Evolutionary conservation across 2,329 filamentous ascomycete genomes (phyloP), one percentile per base, ranked within the genome.

Genomic region (Tolypocladium inflatum): DNA sequence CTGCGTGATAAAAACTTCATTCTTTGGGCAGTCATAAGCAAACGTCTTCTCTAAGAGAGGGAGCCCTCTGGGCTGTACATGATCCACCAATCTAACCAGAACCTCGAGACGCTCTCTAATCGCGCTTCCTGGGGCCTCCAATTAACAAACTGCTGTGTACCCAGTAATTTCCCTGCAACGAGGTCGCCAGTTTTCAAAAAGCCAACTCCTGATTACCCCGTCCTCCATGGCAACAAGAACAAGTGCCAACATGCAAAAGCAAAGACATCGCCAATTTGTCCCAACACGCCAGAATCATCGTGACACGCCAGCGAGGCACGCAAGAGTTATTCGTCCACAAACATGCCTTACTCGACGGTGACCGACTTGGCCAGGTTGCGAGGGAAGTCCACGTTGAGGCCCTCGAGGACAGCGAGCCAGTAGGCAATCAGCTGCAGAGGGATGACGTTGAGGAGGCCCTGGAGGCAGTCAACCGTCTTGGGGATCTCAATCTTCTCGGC

Each of bases 341-440:
- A n/a, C 23, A 45, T 38, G 57, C 71, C 55, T 81, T 93, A 99
- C 85, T 99, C 94, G 66, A 99, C 94, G 63, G 94, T 99, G 64
- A 99, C 94, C 63, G 91, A 96, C 86, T 99, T 99, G 74, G 94
- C 94, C 78, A 99, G 79, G 81, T 99, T 99, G 70, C 94, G 89
- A 59, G 94, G 94, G 85, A 97, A 97, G 74, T 99, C 94, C 60
- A 99, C 94, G 73, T 99, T 97, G 65, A 97, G 81, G 56, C 92
- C 93, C 80, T 96, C 94, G 65, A 89, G 88, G 68, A 99, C 93
- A 57, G 94, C 94, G 64, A 99, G 86, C 93, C 94, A 97, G 84
- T 99, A 99, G 60, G 94, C 90, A 79, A 99, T 97, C 67, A 99
- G 83, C 81, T 99, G 94, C 69, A 99, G 83, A 56, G 94, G 94